phyloP scores from a whole-genome alignment of 352 stramenopile genomes.

The Phytophthora sojae region DNA sequence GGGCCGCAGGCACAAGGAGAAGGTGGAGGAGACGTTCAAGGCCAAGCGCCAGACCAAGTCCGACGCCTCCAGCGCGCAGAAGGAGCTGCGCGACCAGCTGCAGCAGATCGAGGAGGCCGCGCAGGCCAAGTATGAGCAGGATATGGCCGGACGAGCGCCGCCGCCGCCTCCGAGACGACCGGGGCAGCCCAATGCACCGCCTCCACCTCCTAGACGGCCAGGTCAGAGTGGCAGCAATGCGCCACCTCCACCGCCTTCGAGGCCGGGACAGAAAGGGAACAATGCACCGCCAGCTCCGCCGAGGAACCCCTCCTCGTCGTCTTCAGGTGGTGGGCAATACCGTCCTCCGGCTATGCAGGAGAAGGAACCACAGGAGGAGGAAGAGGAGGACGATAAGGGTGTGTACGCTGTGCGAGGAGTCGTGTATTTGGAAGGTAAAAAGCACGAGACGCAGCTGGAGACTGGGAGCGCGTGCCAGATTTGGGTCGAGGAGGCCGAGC shows the following conservation, averaged over 20 bases:
- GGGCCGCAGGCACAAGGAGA: slow-evolving; percentile 77
- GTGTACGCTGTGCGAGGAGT: slow-evolving; percentile 71
- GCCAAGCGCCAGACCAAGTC: slow-evolving; percentile 76
- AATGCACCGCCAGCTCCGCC: background rate
- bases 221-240: background rate
- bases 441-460: slow-evolving; percentile 74
- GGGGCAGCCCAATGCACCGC: slow-evolving; percentile 8
- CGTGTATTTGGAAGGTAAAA: slow-evolving; percentile 87
- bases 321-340: slow-evolving; percentile 13
- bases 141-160: slow-evolving; percentile 43
- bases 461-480: slow-evolving; percentile 81
- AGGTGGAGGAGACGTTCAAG: slow-evolving; percentile 75
- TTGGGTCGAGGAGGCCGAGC: slow-evolving; percentile 78
- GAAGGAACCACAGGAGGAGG: slow-evolving; percentile 26
- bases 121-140: slow-evolving; percentile 63
- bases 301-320: background rate
- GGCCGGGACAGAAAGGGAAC: slow-evolving; percentile 3
- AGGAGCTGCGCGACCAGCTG: slow-evolving; percentile 72
- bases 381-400: slow-evolving; percentile 71
- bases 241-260: slow-evolving; percentile 3
- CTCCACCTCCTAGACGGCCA: slow-evolving; percentile 23
- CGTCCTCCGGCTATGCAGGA: slow-evolving; percentile 12
- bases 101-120: slow-evolving; percentile 76
- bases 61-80: slow-evolving; percentile 60
- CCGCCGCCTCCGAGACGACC: slow-evolving; percentile 14